Conservation (phyloP, 768 basidiomycete species). For the Auriscalpium microsporum region DNA sequence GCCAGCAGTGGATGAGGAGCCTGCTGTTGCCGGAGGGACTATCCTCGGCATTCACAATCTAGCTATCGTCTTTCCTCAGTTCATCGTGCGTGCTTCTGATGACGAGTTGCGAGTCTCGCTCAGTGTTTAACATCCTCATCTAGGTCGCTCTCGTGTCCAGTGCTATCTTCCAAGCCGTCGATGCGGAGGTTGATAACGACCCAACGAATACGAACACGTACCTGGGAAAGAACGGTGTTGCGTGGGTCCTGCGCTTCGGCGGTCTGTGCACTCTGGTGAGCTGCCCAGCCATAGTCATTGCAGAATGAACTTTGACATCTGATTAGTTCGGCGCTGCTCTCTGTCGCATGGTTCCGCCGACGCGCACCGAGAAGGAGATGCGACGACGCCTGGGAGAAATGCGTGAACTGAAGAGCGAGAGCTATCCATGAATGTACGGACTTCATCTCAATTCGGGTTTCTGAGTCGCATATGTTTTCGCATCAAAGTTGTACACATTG, state of each 20-base stretch:
- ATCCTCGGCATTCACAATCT: constrained; percentile 93
- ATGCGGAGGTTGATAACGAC: constrained; percentile 40
- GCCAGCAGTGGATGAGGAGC: constrained; percentile 23
- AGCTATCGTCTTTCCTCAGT: constrained; percentile 91
- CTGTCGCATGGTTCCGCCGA: constrained; percentile 78
- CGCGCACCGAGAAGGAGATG: constrained; percentile 88
- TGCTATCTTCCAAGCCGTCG: constrained; percentile 75
- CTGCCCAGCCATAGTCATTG: not conserved
- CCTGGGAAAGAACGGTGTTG: constrained; percentile 81
- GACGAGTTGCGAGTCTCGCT: not conserved
- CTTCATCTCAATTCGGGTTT: not conserved
- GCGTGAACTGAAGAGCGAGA: constrained; percentile 61
- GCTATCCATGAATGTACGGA: constrained; percentile 29
- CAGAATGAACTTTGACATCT: not conserved
- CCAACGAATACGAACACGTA: constrained; percentile 47
- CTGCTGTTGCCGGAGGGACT: constrained; percentile 76
- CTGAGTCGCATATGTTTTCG: constrained; percentile 6
- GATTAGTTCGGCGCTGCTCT: constrained; percentile 58
- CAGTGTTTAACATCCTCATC: constrained; percentile 3
- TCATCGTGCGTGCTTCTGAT: constrained; percentile 54
- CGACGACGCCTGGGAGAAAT: constrained; percentile 72
- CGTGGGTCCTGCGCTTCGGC: constrained; percentile 90
- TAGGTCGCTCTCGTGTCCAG: constrained; percentile 84
- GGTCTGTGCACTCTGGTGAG: constrained; percentile 70
- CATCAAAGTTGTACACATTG: not conserved